These are phyloP conservation scores for Paecilomyces variotii DNA, from an alignment of 2,329 filamentous ascomycete genomes.

Conservation along the genomic window DNA sequence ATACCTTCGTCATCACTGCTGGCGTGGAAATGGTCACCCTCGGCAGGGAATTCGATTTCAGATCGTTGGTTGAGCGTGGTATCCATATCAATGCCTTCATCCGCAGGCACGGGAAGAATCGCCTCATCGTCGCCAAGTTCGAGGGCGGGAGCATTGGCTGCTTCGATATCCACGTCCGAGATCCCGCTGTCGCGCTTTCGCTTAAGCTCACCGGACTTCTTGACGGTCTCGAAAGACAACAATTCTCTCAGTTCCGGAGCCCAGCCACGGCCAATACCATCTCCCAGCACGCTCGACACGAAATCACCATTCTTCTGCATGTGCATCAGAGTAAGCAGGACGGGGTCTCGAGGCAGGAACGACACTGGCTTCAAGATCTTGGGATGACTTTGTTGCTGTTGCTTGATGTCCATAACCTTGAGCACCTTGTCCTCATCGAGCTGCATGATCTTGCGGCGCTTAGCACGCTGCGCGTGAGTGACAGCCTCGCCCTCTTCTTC, in stretches of 20 bases:
- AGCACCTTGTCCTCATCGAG: conserved; percentile 77
- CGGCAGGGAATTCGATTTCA: conserved; percentile 60
- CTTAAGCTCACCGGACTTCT: conserved; percentile 73
- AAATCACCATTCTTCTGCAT: conserved; percentile 90
- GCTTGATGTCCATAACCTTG: conserved; percentile 68
- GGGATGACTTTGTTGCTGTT: conserved; percentile 76
- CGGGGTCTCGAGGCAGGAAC: conserved; percentile 80
- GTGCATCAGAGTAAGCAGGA: conserved; percentile 78
- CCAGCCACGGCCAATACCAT: conserved; percentile 70
- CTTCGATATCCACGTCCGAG: conserved; percentile 66
- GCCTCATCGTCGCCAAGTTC: conserved; percentile 60
- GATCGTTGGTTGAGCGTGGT: conserved; percentile 41
- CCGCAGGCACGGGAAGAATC: conserved; percentile 34
- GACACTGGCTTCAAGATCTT: conserved; percentile 76
- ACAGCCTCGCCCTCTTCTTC: conserved; percentile 41
- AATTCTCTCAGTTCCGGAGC: conserved; percentile 89
- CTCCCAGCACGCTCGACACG: conserved; percentile 76
- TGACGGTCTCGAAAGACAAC: conserved; percentile 75
- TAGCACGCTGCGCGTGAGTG: conserved; percentile 58
- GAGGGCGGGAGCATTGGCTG: conserved; percentile 54
- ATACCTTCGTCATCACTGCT: conserved; percentile 42
- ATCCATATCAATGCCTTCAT: conserved; percentile 46
- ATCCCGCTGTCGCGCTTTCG: conserved; percentile 86
- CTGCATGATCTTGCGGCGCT: conserved; percentile 72
- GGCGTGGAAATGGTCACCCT: conserved; percentile 36